Evolutionary conservation across 2,329 filamentous ascomycete species (phyloP).

Genomic region (Orbilia brochopaga): DNA sequence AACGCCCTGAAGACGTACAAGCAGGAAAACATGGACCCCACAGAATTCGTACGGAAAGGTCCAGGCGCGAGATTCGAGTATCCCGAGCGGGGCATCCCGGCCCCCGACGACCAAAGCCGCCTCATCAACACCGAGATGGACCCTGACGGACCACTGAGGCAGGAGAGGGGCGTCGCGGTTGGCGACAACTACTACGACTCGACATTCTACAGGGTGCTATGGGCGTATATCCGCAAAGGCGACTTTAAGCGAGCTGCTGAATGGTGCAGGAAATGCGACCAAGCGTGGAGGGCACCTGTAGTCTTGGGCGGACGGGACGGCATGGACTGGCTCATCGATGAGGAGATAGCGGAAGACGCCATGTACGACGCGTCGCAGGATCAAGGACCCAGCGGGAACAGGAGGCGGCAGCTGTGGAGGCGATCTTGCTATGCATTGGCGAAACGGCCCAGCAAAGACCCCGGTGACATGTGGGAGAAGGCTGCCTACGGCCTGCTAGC

Average conservation of each 20-base stretch:
- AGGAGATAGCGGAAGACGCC: constrained; percentile 62
- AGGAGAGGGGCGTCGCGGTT: constrained; percentile 75
- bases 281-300: constrained; percentile 81
- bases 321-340: constrained; percentile 61
- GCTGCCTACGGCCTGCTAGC: constrained; percentile 91
- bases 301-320: constrained; percentile 77
- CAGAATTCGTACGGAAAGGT: constrained; percentile 28
- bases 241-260: constrained; percentile 76
- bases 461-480: constrained; percentile 77
- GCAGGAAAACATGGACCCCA: constrained; percentile 62
- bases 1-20: constrained; percentile 89
- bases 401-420: constrained; percentile 68
- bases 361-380: constrained; percentile 54
- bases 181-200: constrained; percentile 88
- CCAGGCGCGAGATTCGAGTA: constrained; percentile 40
- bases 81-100: constrained; percentile 38
- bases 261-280: constrained; percentile 84
- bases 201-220: constrained; percentile 91
- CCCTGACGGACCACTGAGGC: constrained; percentile 83
- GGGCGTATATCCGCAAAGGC: constrained; percentile 88
- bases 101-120: constrained; percentile 67
- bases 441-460: constrained; percentile 65
- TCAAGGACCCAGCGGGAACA: constrained; percentile 57
- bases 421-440: constrained; percentile 76
- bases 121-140: constrained; percentile 85